Base-by-base conservation (phyloP, 2,329 filamentous ascomycete species). In the Capronia epimyces region DNA sequence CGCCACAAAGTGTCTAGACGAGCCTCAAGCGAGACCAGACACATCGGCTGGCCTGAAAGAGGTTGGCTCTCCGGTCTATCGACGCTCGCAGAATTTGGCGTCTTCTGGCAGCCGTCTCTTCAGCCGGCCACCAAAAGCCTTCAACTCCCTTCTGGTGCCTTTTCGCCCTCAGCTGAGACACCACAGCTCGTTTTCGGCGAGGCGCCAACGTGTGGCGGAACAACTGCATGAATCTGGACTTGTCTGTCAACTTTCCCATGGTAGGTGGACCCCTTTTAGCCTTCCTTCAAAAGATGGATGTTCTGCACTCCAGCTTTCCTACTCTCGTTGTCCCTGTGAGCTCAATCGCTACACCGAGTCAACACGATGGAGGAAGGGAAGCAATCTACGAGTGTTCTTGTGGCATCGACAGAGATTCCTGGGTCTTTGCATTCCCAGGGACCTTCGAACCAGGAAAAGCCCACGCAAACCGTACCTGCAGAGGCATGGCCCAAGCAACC, bases 401-500 rank as follows among this genome's bases (percentile, higher is more conserved):
- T 29, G 8, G 27, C 8, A 8, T 29, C 27, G 1, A 29, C 27
- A 29, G 27, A 29, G 27, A 13, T 29, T 13, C 27, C 27, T 7
- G 27, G 8, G 13, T 29, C 8, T 29, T 13, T 13, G 27, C 27
- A 29, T 2, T 13, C 27, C 8, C 27, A 29, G 27, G 27, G 27
- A 29, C 1, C 1, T 13, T 13, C 27, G 1, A 2, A 29, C 13
- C 27, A 1, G 2, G 27, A 29, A 29, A 29, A 29, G 27, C 41
- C 12, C 4, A n/a, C 4, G 20, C 20, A 43, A 9, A 15, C 15
- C 9, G 20, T 22, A 5, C n/a, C 29, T 16, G 41, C 41, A 6
- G 9, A 24, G 21, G n/a, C 49, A 46, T 51, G 49, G 49, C 49
- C 49, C n/a, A 44, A 41, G 46, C 43, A 51, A 25, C 49, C 49